Evolutionary conservation across 2,329 filamentous ascomycete species (phyloP).

Genomic region (Aspergillus novoparasiticus): DNA sequence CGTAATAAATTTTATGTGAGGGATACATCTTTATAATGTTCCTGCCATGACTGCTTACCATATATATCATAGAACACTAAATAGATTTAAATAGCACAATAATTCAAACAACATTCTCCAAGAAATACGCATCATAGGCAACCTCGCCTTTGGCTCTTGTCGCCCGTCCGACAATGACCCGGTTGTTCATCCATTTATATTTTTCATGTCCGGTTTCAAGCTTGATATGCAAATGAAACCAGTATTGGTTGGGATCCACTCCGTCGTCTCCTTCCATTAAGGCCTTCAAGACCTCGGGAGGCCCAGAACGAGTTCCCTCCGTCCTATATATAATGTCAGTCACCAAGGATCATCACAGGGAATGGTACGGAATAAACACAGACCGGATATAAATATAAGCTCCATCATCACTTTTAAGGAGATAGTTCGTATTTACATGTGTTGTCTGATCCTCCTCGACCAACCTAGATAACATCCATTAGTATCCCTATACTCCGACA

Average conservation of each 20-base stretch:
- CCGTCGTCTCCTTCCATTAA: conserved; percentile 29
- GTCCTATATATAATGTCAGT: conserved; percentile 17
- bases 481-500: not conserved
- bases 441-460: conserved; percentile 31
- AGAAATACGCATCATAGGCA: conserved; percentile 31
- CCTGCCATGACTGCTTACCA: not conserved
- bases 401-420: conserved; percentile 31
- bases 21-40: not conserved
- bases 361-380: not conserved
- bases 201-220: conserved; percentile 29
- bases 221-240: conserved; percentile 32
- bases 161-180: conserved; percentile 29
- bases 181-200: conserved; percentile 31
- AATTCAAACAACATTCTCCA: conserved; percentile 22
- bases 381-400: conserved; percentile 30
- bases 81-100: not conserved
- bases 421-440: conserved; percentile 31
- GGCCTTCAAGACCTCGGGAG: conserved; percentile 27
- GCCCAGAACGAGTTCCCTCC: conserved; percentile 30
- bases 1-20: not conserved
- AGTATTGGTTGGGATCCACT: conserved; percentile 28
- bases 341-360: not conserved
- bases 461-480: conserved; percentile 17
- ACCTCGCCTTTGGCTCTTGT: conserved; percentile 29
- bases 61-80: not conserved